These are phyloP conservation scores for Apiosordaria backusii DNA, from an alignment of 495 filamentous ascomycete species.

Conservation along the genomic window DNA sequence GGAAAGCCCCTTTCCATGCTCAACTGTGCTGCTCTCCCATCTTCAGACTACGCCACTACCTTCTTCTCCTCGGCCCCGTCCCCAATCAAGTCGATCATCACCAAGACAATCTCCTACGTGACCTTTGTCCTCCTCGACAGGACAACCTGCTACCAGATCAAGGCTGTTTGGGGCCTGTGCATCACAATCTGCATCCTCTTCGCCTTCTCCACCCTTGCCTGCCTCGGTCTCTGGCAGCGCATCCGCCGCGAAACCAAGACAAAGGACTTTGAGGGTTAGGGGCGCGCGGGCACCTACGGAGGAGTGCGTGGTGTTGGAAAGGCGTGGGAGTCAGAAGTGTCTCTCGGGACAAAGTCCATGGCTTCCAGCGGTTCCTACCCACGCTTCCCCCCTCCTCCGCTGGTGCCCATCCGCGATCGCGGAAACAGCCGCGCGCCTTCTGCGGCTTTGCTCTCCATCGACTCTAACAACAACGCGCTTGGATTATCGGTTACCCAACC, in stretches of 20 bases:
- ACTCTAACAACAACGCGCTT: not conserved
- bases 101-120: conserved; percentile 23
- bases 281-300: conserved; percentile 38
- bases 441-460: not conserved
- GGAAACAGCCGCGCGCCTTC: not conserved
- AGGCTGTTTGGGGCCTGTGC: conserved; percentile 82
- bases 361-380: conserved; percentile 14
- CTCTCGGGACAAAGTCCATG: conserved; percentile 25
- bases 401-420: conserved; percentile 29
- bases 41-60: not conserved
- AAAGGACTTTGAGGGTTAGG: conserved; percentile 46
- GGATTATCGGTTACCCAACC: conserved; percentile 2
- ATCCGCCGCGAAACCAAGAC: conserved; percentile 34
- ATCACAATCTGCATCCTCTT: conserved; percentile 81
- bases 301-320: conserved; percentile 10
- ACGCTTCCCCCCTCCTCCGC: conserved; percentile 29
- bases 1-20: conserved; percentile 80
- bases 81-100: conserved; percentile 12
- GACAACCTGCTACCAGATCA: conserved; percentile 77
- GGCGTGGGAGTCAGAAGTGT: conserved; percentile 25
- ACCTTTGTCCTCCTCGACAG: conserved; percentile 44
- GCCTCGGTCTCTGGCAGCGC: conserved; percentile 38
- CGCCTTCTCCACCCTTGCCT: conserved; percentile 58
- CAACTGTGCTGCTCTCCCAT: conserved; percentile 58
- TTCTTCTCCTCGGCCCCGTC: conserved; percentile 15